Evolutionary conservation across 768 basidiomycete genomes (phyloP).

Genomic region (Boletus rex-veris): DNA sequence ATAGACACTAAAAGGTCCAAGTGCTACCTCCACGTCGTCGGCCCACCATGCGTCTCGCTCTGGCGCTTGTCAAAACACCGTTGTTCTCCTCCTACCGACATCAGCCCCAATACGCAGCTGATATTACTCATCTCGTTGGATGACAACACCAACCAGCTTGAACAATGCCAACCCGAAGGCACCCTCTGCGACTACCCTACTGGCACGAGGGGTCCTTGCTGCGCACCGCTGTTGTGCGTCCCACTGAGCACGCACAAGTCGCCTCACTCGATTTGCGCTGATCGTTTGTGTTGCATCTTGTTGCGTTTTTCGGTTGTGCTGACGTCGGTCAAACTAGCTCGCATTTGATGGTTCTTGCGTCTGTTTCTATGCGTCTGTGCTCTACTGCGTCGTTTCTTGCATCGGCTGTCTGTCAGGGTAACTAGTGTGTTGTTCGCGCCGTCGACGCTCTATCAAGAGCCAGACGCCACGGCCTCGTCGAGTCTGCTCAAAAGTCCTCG

Average conservation of each 20-base stretch:
- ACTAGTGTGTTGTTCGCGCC: not conserved
- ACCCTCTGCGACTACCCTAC: slow-evolving; percentile 11
- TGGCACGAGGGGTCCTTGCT: slow-evolving; percentile 13
- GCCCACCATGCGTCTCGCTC: slow-evolving; percentile 8
- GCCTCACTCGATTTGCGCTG: slow-evolving; percentile 13
- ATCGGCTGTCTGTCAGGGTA: not conserved
- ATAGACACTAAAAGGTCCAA: too few species aligned
- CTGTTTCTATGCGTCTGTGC: not conserved
- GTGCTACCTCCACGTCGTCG: too few species aligned
- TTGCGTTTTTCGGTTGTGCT: not conserved
- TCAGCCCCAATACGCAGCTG: slow-evolving; percentile 2
- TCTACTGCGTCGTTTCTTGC: not conserved
- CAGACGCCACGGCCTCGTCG: not conserved
- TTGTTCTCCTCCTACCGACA: slow-evolving; percentile 1
- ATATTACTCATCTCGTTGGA: not conserved
- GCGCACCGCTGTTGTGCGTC: slow-evolving; percentile 7
- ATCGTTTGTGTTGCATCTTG: not conserved
- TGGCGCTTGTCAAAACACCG: not conserved
- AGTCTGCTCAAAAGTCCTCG: not conserved
- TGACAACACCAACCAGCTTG: not conserved
- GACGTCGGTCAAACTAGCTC: not conserved
- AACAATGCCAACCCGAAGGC: not conserved
- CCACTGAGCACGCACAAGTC: slow-evolving; percentile 1
- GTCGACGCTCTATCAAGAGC: not conserved
- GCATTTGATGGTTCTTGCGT: not conserved